Conservation (phyloP, 1,284 basidiomycete species). For the Coriolopsis trogii region DNA sequence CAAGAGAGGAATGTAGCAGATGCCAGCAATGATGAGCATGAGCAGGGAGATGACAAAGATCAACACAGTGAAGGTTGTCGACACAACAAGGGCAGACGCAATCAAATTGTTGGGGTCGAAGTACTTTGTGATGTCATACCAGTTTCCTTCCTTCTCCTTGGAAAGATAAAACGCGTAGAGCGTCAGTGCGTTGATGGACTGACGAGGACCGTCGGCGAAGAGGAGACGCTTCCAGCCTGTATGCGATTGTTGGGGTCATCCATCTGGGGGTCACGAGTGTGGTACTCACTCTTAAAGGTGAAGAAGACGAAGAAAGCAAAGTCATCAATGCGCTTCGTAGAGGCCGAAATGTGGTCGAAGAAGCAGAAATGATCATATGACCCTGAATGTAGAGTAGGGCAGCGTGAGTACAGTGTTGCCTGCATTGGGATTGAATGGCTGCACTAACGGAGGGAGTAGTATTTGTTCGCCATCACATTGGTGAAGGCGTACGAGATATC, state of each 20-base stretch:
- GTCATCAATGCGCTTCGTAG: conserved; percentile 95
- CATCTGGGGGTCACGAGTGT: too few relatives aligned
- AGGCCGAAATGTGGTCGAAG: conserved; percentile 95
- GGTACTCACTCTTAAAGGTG: conserved; percentile 88
- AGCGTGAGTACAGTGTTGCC: not conserved
- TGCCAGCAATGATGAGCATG: conserved; percentile 80
- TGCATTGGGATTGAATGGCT: conserved; percentile 1
- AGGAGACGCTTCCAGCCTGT: conserved; percentile 94
- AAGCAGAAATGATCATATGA: conserved; percentile 98
- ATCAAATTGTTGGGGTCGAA: conserved; percentile 70
- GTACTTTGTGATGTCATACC: conserved; percentile 73
- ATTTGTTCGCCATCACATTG: conserved; percentile 96
- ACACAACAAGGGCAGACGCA: conserved; percentile 83
- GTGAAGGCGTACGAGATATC: conserved; percentile 98
- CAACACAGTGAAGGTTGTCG: conserved; percentile 89
- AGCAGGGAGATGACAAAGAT: conserved; percentile 87
- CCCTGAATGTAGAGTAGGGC: conserved; percentile 58
- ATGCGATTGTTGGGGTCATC: too few relatives aligned
- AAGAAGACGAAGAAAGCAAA: conserved; percentile 99
- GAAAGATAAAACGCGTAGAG: conserved; percentile 90
- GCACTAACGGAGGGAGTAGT: conserved; percentile 87
- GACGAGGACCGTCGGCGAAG: conserved; percentile 95
- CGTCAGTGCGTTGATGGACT: conserved; percentile 94
- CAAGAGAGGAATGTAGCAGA: conserved; percentile 91
- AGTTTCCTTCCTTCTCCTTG: conserved; percentile 65